Evolutionary conservation across 2,329 filamentous ascomycete genomes (phyloP).

Genomic region (Leptosphaerulina australis): DNA sequence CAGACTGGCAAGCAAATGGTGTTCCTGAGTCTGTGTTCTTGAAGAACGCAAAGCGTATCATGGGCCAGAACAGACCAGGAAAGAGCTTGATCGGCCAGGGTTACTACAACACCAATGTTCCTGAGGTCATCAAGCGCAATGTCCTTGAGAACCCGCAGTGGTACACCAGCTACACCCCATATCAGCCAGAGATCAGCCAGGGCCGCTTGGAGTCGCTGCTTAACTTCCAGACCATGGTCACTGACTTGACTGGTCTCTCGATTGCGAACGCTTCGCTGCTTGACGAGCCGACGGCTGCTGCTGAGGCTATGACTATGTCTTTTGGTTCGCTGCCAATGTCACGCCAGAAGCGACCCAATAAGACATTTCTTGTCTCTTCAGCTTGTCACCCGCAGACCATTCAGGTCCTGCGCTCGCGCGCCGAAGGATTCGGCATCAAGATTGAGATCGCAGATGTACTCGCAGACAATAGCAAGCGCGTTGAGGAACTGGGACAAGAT

Average conservation of each 20-base stretch:
- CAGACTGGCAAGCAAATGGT: constrained; percentile 45
- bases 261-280: constrained; percentile 91
- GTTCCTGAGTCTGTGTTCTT: constrained; percentile 66
- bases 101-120: constrained; percentile 86
- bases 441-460: constrained; percentile 76
- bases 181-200: constrained; percentile 97
- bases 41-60: constrained; percentile 59
- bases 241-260: constrained; percentile 82
- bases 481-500: constrained; percentile 78
- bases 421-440: constrained; percentile 87
- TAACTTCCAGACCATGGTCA: constrained; percentile 94
- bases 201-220: constrained; percentile 88
- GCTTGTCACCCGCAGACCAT: constrained; percentile 85
- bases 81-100: constrained; percentile 81
- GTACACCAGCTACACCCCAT: constrained; percentile 98
- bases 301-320: constrained; percentile 94
- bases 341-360: constrained; percentile 74
- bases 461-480: constrained; percentile 65
- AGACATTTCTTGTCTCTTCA: constrained; percentile 83
- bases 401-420: constrained; percentile 80
- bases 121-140: constrained; percentile 90
- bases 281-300: constrained; percentile 89
- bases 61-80: constrained; percentile 66
- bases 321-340: constrained; percentile 74
- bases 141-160: constrained; percentile 91